Base-by-base conservation (phyloP, 441 rosid genomes). In the Brassica hybrid region DNA sequence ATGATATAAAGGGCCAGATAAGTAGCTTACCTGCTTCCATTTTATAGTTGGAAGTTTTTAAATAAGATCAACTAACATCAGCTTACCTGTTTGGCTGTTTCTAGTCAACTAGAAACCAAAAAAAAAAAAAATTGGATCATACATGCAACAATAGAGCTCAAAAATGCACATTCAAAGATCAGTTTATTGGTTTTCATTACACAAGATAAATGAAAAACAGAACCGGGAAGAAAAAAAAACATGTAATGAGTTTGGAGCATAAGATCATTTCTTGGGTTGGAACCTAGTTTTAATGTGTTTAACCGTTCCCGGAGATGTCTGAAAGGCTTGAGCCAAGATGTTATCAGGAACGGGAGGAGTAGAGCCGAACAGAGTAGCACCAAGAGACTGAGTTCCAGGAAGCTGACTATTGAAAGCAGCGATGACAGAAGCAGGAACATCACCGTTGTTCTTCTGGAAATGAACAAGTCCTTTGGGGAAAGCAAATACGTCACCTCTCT, bases 401-500 rank as follows among this genome's bases (percentile, higher is more conserved):
- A 90, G 65, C 70, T 90, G 97, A 67, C 97, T 92, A 61, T 86
- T 92, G 73, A 92, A 92, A 8, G 91, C 94, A 8, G 94, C 64
- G 5, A 90, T 59, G 14, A 84, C 90, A 4, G 96, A 75, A 32
- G 91, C 94, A 36, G 76, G 30, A 21, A 82, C 80, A 16, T 70
- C 52, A 1, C 85, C 89, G 50, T 85, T 88, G 80, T 90, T 92
- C 92, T 88, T 88, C 85, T 92, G 97, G 79, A 88, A 92, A 54
- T 92, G 96, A 23, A 90, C 89, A 11, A 90, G 77, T 1, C 88
- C 97, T 76, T 87, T 87, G 0, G 97, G 97, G 59, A 92, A 90
- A 66, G 85, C 93, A 27, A 88, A 92, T 41, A 83, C 61, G 17
- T 92, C 94, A 1, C 97, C 96, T 71, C 80, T 79, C 82, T 88